Conservation (phyloP, 129 eudicot genomes). For the Erigeron canadensis region DNA sequence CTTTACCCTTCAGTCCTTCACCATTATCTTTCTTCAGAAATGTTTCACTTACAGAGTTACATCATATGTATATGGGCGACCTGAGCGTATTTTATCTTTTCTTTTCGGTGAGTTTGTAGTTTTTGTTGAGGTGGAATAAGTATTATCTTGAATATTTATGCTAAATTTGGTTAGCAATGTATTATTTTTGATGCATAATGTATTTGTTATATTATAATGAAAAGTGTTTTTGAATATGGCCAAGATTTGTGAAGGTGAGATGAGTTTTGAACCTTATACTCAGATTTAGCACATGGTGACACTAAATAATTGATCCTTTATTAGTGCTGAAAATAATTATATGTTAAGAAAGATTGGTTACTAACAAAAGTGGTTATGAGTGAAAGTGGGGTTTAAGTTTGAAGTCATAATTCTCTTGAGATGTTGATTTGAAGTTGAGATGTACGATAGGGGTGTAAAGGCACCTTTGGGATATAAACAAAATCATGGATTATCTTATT, state of each 20-base stretch:
- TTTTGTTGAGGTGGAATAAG: conserved; percentile 16
- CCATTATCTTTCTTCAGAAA: conserved; percentile 3
- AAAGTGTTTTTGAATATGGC: conserved; percentile 12
- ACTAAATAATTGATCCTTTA: neutral
- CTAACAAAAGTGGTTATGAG: conserved; percentile 3
- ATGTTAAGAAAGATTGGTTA: conserved; percentile 17
- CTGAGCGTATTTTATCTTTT: conserved; percentile 7
- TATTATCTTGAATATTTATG: conserved; percentile 20
- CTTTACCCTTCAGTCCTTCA: conserved; percentile 32
- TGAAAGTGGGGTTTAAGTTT: conserved; percentile 14
- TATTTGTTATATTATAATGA: conserved; percentile 21
- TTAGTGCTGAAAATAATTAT: conserved; percentile 9
- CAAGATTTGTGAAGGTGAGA: conserved; percentile 6
- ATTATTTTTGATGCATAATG: conserved; percentile 20
- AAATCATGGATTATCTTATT: neutral
- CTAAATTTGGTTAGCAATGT: conserved; percentile 12
- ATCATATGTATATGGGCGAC: neutral
- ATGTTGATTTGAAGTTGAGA: conserved; percentile 13
- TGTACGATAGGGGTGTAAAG: conserved; percentile 22
- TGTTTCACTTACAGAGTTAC: no score
- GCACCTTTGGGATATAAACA: conserved; percentile 11
- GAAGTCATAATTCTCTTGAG: conserved; percentile 9
- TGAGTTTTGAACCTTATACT: conserved; percentile 13
- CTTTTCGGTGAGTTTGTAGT: conserved; percentile 13
- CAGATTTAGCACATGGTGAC: conserved; percentile 17